Percentiles rank a stretch among this genome's conserved stretches.
Evolutionary conservation across 495 filamentous ascomycete genomes (phyloP).

Genomic region (Mytilinidion resinicola): DNA sequence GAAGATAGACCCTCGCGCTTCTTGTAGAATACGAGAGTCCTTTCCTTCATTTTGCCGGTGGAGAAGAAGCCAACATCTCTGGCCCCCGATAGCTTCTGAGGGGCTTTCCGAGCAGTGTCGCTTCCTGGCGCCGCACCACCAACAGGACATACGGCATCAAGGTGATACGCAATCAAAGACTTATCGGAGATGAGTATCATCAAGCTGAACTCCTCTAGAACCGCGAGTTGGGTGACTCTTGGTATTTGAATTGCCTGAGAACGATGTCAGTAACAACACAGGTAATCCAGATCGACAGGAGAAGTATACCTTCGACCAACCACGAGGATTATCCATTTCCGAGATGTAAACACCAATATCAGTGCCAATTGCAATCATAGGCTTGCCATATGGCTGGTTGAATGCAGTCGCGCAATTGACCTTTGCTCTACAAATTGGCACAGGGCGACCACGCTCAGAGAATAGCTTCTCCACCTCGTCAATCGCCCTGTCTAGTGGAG

Average conservation of each 20-base stretch:
- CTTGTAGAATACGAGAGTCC: conserved; percentile 91
- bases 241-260: conserved; percentile 60
- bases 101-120: conserved; percentile 65
- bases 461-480: conserved; percentile 76
- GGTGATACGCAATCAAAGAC: conserved; percentile 85
- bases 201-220: conserved; percentile 90
- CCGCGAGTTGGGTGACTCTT: conserved; percentile 85
- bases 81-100: conserved; percentile 80
- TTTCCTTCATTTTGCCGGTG: conserved; percentile 92
- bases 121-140: conserved; percentile 56
- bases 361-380: conserved; percentile 91
- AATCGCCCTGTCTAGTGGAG: conserved; percentile 86
- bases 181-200: conserved; percentile 88
- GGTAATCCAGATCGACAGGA: neutral
- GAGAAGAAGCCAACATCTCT: conserved; percentile 95
- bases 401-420: conserved; percentile 95
- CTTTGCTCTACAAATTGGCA: conserved; percentile 68
- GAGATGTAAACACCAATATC: conserved; percentile 90
- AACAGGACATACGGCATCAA: conserved; percentile 77
- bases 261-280: conserved; percentile 24
- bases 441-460: conserved; percentile 56
- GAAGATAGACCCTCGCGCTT: conserved; percentile 86
- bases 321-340: conserved; percentile 75
- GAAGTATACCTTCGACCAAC: conserved; percentile 68
- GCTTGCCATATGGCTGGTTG: conserved; percentile 65